Evolutionary conservation across 2,329 filamentous ascomycete genomes (phyloP).

Genomic region (Periconia macrospinosa): DNA sequence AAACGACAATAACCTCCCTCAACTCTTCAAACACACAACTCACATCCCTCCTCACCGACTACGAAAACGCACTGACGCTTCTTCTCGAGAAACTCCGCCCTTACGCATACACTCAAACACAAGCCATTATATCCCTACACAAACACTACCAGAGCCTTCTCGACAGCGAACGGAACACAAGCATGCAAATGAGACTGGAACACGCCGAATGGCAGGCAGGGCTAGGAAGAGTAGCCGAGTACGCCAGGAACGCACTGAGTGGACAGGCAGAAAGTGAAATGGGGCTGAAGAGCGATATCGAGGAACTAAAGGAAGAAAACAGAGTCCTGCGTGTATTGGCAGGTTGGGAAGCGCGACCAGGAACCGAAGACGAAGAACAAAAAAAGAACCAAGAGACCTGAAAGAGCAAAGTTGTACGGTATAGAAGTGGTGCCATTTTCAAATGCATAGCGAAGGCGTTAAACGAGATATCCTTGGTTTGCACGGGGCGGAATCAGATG

Average conservation of each 20-base stretch:
- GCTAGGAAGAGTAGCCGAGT: conserved; percentile 47
- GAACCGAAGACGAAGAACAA: conserved; percentile 46
- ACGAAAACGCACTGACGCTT: conserved; percentile 46
- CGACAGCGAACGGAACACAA: conserved; percentile 47
- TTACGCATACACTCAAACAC: conserved; percentile 44
- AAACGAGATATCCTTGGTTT: conserved; percentile 7
- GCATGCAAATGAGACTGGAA: conserved; percentile 50
- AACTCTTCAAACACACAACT: conserved; percentile 28
- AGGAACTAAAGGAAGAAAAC: conserved; percentile 52
- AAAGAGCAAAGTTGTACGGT: not conserved
- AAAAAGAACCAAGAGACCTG: conserved; percentile 10
- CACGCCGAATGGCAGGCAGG: conserved; percentile 55
- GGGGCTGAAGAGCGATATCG: conserved; percentile 42
- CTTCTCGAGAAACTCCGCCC: conserved; percentile 42
- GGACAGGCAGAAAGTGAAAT: conserved; percentile 41
- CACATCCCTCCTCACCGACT: conserved; percentile 39
- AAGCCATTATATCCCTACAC: conserved; percentile 48
- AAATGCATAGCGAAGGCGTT: conserved; percentile 17
- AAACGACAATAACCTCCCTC: conserved; percentile 31
- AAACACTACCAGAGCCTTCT: conserved; percentile 52
- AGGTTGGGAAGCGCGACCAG: conserved; percentile 48
- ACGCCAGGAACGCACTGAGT: conserved; percentile 44
- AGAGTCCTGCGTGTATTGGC: conserved; percentile 47
- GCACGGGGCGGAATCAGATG: not conserved
- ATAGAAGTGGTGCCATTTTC: not conserved